A percentile compares a stretch with the other conserved stretches of the same genome.
Evolutionary conservation across 495 filamentous ascomycete genomes (phyloP).

Genomic region (Cladorrhinum samala): DNA sequence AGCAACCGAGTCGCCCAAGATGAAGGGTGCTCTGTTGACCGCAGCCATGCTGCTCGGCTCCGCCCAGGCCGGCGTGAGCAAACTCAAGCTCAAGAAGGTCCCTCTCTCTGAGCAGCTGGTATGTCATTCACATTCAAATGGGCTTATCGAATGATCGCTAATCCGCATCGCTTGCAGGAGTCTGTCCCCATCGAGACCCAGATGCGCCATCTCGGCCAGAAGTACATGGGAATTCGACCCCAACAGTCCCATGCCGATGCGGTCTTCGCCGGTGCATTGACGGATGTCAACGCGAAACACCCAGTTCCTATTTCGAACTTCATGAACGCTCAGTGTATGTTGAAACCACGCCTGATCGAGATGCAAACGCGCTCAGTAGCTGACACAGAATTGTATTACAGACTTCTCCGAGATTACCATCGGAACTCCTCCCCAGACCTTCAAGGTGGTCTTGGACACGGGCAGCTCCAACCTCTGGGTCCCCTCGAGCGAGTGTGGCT

Average conservation of each 20-base stretch:
- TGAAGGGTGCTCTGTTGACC: conserved; percentile 75
- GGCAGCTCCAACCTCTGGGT: conserved; percentile 99
- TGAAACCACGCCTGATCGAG: not conserved
- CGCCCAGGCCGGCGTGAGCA: conserved; percentile 78
- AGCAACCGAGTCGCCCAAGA: conserved; percentile 39
- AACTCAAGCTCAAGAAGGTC: conserved; percentile 95
- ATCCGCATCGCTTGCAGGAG: conserved; percentile 44
- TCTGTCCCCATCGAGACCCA: conserved; percentile 75
- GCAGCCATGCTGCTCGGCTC: conserved; percentile 79
- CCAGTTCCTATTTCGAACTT: conserved; percentile 92
- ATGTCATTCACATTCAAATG: conserved; percentile 29
- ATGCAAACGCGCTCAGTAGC: too few relatives aligned
- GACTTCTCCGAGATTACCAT: conserved; percentile 96
- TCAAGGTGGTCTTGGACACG: conserved; percentile 98
- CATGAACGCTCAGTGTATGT: conserved; percentile 96
- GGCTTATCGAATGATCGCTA: conserved; percentile 2
- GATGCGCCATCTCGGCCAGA: conserved; percentile 73
- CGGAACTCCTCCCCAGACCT: conserved; percentile 84
- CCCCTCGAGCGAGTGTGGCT: conserved; percentile 80
- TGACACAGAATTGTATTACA: conserved; percentile 36
- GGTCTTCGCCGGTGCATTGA: conserved; percentile 68
- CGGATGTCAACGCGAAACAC: conserved; percentile 64
- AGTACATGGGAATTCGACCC: conserved; percentile 86
- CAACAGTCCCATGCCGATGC: conserved; percentile 56
- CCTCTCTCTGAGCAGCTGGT: conserved; percentile 89